Conservation (phyloP, 257 asterid genomes). For the Fraxinus pennsylvanica region DNA sequence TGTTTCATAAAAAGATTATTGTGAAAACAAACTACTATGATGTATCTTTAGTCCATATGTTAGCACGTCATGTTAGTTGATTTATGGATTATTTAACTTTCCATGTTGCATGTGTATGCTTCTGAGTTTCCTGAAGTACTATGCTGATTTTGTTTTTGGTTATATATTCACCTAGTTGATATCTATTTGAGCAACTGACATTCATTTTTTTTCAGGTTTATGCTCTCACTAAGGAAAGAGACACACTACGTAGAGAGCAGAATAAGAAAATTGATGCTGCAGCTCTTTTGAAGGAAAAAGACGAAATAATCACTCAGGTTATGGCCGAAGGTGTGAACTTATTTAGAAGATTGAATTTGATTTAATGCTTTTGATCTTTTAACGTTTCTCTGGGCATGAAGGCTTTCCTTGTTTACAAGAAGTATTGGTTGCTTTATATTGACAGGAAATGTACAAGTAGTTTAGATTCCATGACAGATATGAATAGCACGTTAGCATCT, state of each 20-base stretch:
- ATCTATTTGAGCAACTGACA: slow-evolving; percentile 16
- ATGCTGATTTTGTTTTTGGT: background rate
- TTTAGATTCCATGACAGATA: background rate
- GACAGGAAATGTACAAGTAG: background rate
- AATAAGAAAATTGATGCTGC: slow-evolving; percentile 88
- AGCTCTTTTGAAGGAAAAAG: slow-evolving; percentile 94
- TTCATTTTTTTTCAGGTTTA: slow-evolving; percentile 61
- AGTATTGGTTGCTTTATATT: background rate
- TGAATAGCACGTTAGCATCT: background rate
- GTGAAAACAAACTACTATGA: background rate
- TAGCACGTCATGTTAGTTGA: background rate
- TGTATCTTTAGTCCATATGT: background rate
- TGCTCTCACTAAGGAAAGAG: slow-evolving; percentile 87
- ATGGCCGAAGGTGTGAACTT: slow-evolving; percentile 84
- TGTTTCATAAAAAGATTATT: background rate
- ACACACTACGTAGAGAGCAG: slow-evolving; percentile 88
- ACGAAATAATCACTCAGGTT: slow-evolving; percentile 90
- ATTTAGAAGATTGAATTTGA: background rate
- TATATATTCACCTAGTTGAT: slow-evolving; percentile 14
- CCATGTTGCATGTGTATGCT: background rate
- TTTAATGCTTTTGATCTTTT: background rate
- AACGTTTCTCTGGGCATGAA: background rate
- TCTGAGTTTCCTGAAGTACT: background rate
- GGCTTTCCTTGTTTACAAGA: background rate
- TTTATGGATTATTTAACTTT: background rate